phyloP scores from a whole-genome alignment of 2,329 filamentous ascomycete genomes.

The Tolypocladium tundrense region DNA sequence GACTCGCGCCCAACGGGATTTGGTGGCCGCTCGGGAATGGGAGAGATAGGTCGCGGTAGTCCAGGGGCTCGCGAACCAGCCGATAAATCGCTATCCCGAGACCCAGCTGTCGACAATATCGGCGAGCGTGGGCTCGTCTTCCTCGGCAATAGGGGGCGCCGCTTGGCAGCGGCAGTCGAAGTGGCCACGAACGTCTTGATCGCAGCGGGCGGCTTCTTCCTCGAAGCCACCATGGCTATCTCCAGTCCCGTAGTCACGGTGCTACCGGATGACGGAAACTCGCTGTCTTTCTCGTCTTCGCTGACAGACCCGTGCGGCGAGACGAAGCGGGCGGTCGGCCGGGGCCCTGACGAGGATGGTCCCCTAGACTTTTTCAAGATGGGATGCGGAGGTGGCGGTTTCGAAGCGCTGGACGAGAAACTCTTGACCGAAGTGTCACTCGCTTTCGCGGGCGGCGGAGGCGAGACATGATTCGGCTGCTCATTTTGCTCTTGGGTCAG shows the following conservation, averaged over 20 bases:
- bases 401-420: slow-evolving; percentile 30
- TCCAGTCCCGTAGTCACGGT: slow-evolving; percentile 22
- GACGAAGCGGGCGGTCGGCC: slow-evolving; percentile 51
- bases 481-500: slow-evolving; percentile 7
- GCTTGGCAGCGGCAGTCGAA: slow-evolving; percentile 27
- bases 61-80: slow-evolving; percentile 12
- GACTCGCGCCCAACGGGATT: slow-evolving; percentile 1
- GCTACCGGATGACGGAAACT: slow-evolving; percentile 31
- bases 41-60: slow-evolving; percentile 13
- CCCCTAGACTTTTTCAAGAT: slow-evolving; percentile 51
- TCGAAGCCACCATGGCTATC: slow-evolving; percentile 15
- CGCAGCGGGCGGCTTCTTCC: slow-evolving; percentile 15
- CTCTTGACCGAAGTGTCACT: slow-evolving; percentile 12
- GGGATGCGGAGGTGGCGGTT: slow-evolving; percentile 40
- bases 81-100: slow-evolving; percentile 19
- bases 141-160: slow-evolving; percentile 34
- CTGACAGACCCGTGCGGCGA: slow-evolving; percentile 41
- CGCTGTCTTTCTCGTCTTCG: slow-evolving; percentile 22
- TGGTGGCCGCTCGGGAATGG: slow-evolving; percentile 15
- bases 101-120: slow-evolving; percentile 19
- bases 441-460: slow-evolving; percentile 5
- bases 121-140: slow-evolving; percentile 38
- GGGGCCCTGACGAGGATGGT: slow-evolving; percentile 40
- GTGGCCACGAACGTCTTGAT: slow-evolving; percentile 34
- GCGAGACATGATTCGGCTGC: slow-evolving; percentile 6